Base-by-base conservation (phyloP, 73 alveolate species). In the Tetrahymena malaccensis region DNA sequence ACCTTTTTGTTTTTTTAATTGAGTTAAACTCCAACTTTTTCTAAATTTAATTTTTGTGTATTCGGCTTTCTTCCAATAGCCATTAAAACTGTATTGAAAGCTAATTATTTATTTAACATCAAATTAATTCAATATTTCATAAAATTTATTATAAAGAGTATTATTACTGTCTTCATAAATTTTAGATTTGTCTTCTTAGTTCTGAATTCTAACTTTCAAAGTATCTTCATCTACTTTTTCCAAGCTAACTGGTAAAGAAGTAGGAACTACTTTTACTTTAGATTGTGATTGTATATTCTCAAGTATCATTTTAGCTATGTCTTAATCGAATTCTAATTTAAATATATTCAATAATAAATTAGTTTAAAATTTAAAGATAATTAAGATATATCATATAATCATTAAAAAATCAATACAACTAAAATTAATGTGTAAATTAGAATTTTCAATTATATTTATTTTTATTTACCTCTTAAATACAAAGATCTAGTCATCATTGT, bases 281-380 rank as follows among this genome's bases (percentile, higher is more conserved):
- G 58, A 7, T 17, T 95, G n/a, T 34, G 93, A 43, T 55, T 96
- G 98, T 97, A 99, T 96, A 96, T 97, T 97, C 10, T 93, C 94
- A 44, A 98, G 98, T 35, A 99, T 96, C 97, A 97, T 97, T 50
- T 99, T 96, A 34, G 99, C 99, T 98, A 99, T 97, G 96, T 98
- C 99, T 40, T 99, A 96, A 96, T 99, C 99, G 94, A 99, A 99
- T 43, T 99, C 99, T 96, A 99, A 97, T 96, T 98, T 95, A 83
- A 98, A 50, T 5, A 50, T 50, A 13, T 50, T 19, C 7, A 44
- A 44, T 50, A 11, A 15, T 7, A 0, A 21, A 50, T 50, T 13
- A 50, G 16, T 19, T 50, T 21, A 19, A 50, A 2, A 40, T 7
- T 10, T 40, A 40, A 40, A 7, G 44, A 40, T 40, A 7, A 4